phyloP scores from a whole-genome alignment of 352 stramenopile species.

The Phytophthora sojae region DNA sequence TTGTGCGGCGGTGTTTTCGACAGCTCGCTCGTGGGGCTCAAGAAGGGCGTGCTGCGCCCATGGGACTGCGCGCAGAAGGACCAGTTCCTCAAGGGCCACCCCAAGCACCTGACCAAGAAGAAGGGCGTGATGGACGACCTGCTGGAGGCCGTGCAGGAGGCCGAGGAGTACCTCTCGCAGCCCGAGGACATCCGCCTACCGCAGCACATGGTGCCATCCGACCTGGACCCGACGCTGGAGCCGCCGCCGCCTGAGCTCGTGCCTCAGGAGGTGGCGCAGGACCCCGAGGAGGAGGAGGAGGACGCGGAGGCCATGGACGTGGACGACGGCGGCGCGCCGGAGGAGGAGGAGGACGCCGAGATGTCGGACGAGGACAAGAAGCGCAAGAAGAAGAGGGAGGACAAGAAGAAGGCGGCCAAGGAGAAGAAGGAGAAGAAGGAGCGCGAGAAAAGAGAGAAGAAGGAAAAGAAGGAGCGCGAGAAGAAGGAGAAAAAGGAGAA shows the following conservation, averaged over 20 bases:
- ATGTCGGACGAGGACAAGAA: constrained; percentile 8
- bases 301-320: constrained; percentile 30
- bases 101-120: constrained; percentile 77
- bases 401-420: constrained; percentile 7
- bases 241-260: constrained; percentile 55
- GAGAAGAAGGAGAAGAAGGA: constrained; percentile 24
- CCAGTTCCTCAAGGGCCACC: constrained; percentile 71
- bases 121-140: constrained; percentile 60
- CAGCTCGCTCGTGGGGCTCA: constrained; percentile 66
- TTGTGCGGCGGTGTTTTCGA: not conserved
- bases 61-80: constrained; percentile 84
- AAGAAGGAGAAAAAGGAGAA: constrained; percentile 30
- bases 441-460: constrained; percentile 49
- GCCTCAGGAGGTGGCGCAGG: constrained; percentile 30
- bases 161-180: constrained; percentile 80
- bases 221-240: constrained; percentile 78
- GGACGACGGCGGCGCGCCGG: constrained; percentile 24
- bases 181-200: constrained; percentile 79
- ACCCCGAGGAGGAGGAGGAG: constrained; percentile 35
- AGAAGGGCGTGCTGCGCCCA: constrained; percentile 68
- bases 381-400: constrained; percentile 18
- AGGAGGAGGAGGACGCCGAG: constrained; percentile 21
- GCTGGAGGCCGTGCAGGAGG: constrained; percentile 63
- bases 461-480: constrained; percentile 45
- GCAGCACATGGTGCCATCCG: constrained; percentile 82